These are phyloP conservation scores for Diospyros kaki DNA, from an alignment of 148 eudicot species.

Conservation along the genomic window DNA sequence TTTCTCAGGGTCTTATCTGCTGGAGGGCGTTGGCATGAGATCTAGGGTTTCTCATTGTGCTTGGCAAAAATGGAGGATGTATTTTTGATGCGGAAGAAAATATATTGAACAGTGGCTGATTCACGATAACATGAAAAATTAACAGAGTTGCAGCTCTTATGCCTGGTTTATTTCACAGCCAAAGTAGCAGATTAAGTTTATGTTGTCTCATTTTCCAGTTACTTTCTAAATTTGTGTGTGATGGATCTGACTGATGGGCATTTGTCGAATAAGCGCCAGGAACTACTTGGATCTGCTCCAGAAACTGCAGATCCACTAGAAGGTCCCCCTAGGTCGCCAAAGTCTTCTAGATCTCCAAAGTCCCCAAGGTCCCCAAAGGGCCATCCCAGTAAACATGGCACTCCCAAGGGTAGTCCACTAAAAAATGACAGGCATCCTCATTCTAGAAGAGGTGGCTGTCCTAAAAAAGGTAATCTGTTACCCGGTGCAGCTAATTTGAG, in stretches of 20 bases:
- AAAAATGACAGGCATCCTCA: conserved; percentile 17
- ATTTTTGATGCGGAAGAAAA: not conserved
- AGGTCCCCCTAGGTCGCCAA: not conserved
- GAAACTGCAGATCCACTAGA: conserved; percentile 13
- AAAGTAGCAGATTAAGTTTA: not conserved
- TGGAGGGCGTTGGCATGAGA: not conserved
- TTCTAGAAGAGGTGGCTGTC: conserved; percentile 11
- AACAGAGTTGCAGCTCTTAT: not conserved
- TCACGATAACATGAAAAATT: not conserved
- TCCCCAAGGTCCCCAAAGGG: conserved; percentile 12
- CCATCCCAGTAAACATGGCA: conserved; percentile 5
- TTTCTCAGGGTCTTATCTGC: not conserved
- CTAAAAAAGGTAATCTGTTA: conserved; percentile 13
- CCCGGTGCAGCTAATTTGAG: not conserved
- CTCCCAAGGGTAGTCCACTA: conserved; percentile 18
- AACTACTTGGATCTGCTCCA: conserved; percentile 14
- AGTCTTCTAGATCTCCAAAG: conserved; percentile 10
- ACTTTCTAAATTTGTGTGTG: not conserved
- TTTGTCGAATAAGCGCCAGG: conserved; percentile 16
- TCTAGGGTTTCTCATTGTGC: not conserved
- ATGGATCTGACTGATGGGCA: conserved; percentile 13
- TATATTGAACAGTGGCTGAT: not conserved
- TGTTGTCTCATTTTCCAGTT: not conserved
- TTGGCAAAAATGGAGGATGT: not conserved
- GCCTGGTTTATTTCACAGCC: not conserved